Evolutionary conservation across 495 filamentous ascomycete species (phyloP).

Genomic region (Penicillium bialowiezense): DNA sequence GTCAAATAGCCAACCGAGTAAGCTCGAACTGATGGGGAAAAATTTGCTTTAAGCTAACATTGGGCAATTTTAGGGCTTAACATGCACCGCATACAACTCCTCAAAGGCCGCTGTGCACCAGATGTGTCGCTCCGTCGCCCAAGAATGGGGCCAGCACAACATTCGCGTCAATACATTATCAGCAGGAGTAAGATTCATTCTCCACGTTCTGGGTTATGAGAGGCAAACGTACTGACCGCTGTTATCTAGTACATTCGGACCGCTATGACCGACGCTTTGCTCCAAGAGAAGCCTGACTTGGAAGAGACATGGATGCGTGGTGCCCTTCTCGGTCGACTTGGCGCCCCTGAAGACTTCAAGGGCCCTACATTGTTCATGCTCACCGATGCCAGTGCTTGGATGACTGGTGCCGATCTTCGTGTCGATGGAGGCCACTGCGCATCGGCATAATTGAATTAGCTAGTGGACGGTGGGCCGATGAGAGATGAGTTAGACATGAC

Average conservation of each 20-base stretch:
- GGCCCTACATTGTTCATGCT: slow-evolving; percentile 42
- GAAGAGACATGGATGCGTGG: slow-evolving; percentile 37
- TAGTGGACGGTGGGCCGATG: neutral
- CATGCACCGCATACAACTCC: slow-evolving; percentile 65
- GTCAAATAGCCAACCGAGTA: slow-evolving; percentile 66
- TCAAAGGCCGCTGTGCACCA: slow-evolving; percentile 66
- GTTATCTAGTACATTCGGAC: slow-evolving; percentile 33
- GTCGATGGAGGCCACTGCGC: slow-evolving; percentile 35
- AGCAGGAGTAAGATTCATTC: slow-evolving; percentile 13
- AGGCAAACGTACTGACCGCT: slow-evolving; percentile 28
- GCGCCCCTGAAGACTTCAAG: slow-evolving; percentile 39
- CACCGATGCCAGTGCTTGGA: slow-evolving; percentile 39
- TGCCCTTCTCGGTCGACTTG: slow-evolving; percentile 37
- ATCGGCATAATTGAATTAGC: neutral
- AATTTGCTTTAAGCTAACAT: neutral
- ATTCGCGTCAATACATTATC: slow-evolving; percentile 51
- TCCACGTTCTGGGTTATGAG: neutral
- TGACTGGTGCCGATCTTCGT: slow-evolving; percentile 39
- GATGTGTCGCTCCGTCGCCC: slow-evolving; percentile 60
- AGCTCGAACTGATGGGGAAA: neutral
- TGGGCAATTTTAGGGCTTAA: slow-evolving; percentile 43
- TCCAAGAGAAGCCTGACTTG: slow-evolving; percentile 58
- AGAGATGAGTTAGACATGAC: slow-evolving; percentile 10
- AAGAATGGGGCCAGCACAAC: slow-evolving; percentile 54
- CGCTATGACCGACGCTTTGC: slow-evolving; percentile 35